phyloP scores from a whole-genome alignment of 345 rosid genomes.

The Adansonia digitata region DNA sequence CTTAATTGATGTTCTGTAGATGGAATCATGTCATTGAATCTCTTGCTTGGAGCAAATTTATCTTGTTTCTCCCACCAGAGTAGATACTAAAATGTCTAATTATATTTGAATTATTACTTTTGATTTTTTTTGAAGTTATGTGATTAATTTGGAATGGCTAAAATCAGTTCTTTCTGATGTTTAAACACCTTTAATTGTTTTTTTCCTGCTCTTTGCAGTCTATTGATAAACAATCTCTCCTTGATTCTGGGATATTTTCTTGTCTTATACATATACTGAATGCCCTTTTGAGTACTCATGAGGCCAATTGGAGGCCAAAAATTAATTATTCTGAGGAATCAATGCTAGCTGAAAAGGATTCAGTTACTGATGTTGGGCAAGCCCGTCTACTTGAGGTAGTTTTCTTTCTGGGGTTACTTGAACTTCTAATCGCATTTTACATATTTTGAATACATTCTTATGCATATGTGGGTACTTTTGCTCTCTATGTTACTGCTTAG shows the following conservation, averaged over 20 bases:
- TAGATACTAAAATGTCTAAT: neutral
- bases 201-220: constrained; percentile 54
- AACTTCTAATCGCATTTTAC: neutral
- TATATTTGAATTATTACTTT: neutral
- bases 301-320: constrained; percentile 31
- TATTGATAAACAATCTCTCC: constrained; percentile 88
- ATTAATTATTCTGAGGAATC: constrained; percentile 31
- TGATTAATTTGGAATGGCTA: neutral
- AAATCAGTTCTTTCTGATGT: neutral
- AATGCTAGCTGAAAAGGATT: constrained; percentile 36
- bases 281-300: constrained; percentile 62
- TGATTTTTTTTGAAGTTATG: neutral
- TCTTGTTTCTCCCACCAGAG: neutral
- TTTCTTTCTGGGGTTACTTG: constrained; percentile 11
- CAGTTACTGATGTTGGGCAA: constrained; percentile 32
- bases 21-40: neutral
- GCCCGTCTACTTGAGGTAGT: constrained; percentile 81
- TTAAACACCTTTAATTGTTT: neutral
- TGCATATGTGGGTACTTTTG: neutral
- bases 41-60: constrained; percentile 3
- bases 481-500: neutral
- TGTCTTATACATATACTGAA: constrained; percentile 85
- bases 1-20: neutral
- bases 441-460: neutral
- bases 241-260: constrained; percentile 97